Conservation (phyloP, 2,329 filamentous ascomycete genomes). For the Fusarium avenaceum region DNA sequence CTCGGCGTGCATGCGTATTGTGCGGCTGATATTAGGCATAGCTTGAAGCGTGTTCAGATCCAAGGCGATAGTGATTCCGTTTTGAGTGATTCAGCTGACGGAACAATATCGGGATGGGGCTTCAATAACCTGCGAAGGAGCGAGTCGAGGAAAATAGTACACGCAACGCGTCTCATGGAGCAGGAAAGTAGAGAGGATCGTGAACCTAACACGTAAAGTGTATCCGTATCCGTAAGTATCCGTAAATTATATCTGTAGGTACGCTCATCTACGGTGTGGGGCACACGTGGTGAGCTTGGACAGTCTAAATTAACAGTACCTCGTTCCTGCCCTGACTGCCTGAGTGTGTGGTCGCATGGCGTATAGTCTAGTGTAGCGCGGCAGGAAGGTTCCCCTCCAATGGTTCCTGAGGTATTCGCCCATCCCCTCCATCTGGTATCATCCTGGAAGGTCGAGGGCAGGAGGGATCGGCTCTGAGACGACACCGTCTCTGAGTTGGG, state of each 20-base stretch:
- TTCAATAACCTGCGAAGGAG: background rate
- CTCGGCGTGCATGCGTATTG: slow-evolving; percentile 13
- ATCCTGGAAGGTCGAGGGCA: background rate
- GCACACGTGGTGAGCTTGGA: slow-evolving; percentile 22
- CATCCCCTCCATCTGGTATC: background rate
- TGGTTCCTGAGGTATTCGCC: slow-evolving; percentile 20
- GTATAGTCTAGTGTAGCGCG: background rate
- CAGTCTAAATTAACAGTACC: slow-evolving; percentile 13
- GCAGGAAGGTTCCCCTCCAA: slow-evolving; percentile 17
- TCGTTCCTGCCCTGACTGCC: slow-evolving; percentile 21
- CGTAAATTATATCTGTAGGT: background rate
- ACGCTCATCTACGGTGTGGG: slow-evolving; percentile 22
- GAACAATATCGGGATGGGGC: background rate
- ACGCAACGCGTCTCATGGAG: background rate
- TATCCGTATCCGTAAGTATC: background rate
- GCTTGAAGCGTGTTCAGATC: slow-evolving; percentile 9
- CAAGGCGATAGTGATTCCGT: background rate
- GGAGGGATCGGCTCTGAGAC: slow-evolving; percentile 37
- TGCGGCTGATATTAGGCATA: slow-evolving; percentile 35
- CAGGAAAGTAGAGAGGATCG: background rate
- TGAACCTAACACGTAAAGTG: slow-evolving; percentile 24
- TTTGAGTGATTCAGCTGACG: background rate
- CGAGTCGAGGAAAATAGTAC: slow-evolving; percentile 18
- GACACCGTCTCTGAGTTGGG: slow-evolving; percentile 37
- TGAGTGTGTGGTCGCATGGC: background rate